Evolutionary conservation across 2,329 filamentous ascomycete genomes (phyloP), one percentile per base, ranked within the genome.

Genomic region (Xylariales sp.): DNA sequence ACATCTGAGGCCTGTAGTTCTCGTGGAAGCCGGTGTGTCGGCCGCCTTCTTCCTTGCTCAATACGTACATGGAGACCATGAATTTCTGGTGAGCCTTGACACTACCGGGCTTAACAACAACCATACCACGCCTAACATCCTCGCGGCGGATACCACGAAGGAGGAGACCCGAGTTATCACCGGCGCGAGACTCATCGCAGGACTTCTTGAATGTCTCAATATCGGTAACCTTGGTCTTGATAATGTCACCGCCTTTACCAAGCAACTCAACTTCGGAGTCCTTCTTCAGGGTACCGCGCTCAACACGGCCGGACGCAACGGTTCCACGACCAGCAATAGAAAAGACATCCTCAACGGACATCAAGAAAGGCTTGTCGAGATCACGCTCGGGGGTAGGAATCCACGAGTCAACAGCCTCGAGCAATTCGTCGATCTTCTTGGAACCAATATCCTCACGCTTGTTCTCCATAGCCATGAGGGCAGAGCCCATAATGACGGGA

Each of bases 131-230:
- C 77, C 85, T 87, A 78, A 99, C 88, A 77, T 99, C 97, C 85
- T 99, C 96, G 78, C 96, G 94, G 84, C 94, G 94, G 79, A 99
- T 84, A 87, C 96, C 95, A 84, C 96, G 93, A 82, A 99, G 91
- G 62, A 99, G 89, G 45, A 99, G 92, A 79, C 96, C 96, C 32
- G 96, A 97, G 90, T 98, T 99, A 84, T 99, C 96, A 82, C 96
- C 96, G 70, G 96, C 96, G 77, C 93, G 90, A 67, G 95, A 97
- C 84, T 97, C 93, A 67, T 97, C 94, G 83, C 96, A 98, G 57
- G 94, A 97, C 89, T 99, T 99, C 89, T 98, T 97, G 89, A 99
- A 99, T 73, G 95, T 99, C 87, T 99, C 96, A 75, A 99, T 98
- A 79, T 99, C 97, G 78, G 96, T 99, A 73, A 99, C 95, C 88